Percentiles rank a stretch among this genome's conserved stretches.
Conservation (phyloP, 2,329 filamentous ascomycete species). For the Dactylellina drechsleri region DNA sequence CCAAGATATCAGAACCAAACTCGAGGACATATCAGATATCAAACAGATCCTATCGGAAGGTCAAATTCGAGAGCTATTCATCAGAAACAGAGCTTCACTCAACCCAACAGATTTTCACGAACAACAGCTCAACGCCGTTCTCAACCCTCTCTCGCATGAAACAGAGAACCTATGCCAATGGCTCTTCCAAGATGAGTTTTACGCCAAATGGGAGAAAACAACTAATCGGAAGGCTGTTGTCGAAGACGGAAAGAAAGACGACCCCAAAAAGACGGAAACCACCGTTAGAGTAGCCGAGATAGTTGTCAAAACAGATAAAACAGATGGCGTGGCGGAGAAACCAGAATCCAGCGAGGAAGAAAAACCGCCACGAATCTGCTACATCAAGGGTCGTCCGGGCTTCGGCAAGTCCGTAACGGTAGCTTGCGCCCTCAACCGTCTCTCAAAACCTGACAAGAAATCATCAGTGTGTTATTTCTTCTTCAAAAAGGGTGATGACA, state of each 20-base stretch:
- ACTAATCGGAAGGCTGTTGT: neutral
- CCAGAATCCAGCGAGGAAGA: constrained; percentile 11
- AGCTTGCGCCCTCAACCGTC: constrained; percentile 36
- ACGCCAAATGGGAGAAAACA: constrained; percentile 37
- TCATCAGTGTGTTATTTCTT: constrained; percentile 48
- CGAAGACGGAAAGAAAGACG: neutral
- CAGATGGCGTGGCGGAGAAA: neutral
- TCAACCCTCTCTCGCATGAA: constrained; percentile 46
- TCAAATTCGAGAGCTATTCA: constrained; percentile 40
- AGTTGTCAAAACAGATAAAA: constrained; percentile 9
- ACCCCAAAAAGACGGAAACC: neutral
- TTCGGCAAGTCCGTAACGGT: constrained; percentile 53
- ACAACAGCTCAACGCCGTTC: constrained; percentile 32
- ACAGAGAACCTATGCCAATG: constrained; percentile 49
- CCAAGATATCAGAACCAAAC: constrained; percentile 40
- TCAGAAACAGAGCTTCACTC: constrained; percentile 28
- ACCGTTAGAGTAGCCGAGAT: neutral
- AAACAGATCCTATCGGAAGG: constrained; percentile 44
- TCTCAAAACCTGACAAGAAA: constrained; percentile 46
- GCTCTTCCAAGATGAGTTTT: constrained; percentile 41
- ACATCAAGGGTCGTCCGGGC: constrained; percentile 45
- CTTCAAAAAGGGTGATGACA: constrained; percentile 50
- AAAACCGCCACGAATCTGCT: constrained; percentile 45
- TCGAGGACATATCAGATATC: constrained; percentile 50
- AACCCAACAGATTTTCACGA: constrained; percentile 37